Percentiles rank a stretch among this genome's conserved stretches.
Evolutionary conservation across 73 alveolate genomes (phyloP).

Genomic region (Uronychia binucleata): DNA sequence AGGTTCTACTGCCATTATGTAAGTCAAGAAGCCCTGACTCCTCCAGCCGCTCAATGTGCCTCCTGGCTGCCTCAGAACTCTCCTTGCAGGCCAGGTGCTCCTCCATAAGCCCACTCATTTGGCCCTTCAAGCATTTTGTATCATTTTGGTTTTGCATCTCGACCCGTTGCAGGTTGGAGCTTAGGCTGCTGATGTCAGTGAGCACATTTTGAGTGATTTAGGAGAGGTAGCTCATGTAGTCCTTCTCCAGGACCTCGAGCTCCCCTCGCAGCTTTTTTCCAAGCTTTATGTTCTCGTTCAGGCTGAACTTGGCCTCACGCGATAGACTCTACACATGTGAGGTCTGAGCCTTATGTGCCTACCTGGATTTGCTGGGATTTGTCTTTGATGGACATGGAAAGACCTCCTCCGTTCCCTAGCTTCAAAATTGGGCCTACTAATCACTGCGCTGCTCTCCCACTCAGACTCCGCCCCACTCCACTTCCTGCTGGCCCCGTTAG

Average conservation of each 20-base stretch:
- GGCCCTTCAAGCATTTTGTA: background rate
- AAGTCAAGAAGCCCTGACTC: background rate
- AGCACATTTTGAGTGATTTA: background rate
- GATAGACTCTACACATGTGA: background rate
- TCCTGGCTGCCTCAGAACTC: background rate
- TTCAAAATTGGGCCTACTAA: background rate
- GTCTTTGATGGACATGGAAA: background rate
- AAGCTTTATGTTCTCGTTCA: background rate
- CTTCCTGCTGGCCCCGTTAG: background rate
- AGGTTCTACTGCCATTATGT: conserved; percentile 82
- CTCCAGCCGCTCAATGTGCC: background rate
- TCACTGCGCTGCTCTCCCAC: background rate
- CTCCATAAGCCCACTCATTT: too few relatives aligned
- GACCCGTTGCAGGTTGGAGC: background rate
- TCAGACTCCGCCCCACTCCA: background rate
- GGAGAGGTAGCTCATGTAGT: background rate
- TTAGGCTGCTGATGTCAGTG: background rate
- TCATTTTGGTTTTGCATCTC: background rate
- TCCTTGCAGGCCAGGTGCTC: background rate
- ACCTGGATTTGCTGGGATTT: background rate
- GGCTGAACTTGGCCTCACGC: background rate
- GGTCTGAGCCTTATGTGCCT: too few relatives aligned
- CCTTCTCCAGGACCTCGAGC: background rate
- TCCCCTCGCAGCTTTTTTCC: background rate
- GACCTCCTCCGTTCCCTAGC: background rate